These are phyloP conservation scores for Eucalyptus cladocalyx DNA, from an alignment of 345 rosid genomes.

Conservation along the genomic window DNA sequence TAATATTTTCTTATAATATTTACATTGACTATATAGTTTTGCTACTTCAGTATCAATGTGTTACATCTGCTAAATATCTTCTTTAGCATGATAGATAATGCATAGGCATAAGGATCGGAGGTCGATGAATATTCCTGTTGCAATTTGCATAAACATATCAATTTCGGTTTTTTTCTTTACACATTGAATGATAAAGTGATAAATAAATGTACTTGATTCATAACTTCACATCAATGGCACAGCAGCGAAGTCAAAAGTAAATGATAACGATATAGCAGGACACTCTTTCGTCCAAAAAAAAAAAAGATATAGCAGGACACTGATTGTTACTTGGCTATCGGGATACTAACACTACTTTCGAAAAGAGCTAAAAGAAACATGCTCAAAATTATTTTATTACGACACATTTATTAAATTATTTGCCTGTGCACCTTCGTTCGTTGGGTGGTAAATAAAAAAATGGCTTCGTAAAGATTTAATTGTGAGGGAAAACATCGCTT, in stretches of 20 bases:
- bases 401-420: neutral
- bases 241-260: neutral
- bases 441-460: neutral
- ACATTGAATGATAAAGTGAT: neutral
- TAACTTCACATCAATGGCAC: neutral
- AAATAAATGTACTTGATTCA: neutral
- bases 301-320: no score
- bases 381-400: neutral
- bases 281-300: no score
- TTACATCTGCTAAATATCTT: neutral
- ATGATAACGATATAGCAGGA: accelerated
- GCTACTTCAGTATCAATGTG: accelerated
- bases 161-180: neutral
- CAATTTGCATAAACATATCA: neutral
- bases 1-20: accelerated
- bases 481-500: neutral
- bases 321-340: no score
- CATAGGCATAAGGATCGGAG: neutral
- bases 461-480: neutral
- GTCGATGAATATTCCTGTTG: neutral
- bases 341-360: accelerated
- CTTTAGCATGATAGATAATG: neutral
- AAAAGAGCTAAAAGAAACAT: neutral
- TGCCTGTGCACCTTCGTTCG: neutral
- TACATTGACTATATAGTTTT: neutral